Evolutionary conservation across 1,284 basidiomycete species (phyloP), one percentile per base, ranked within the genome.

Genomic region (Mixia osmundae): DNA sequence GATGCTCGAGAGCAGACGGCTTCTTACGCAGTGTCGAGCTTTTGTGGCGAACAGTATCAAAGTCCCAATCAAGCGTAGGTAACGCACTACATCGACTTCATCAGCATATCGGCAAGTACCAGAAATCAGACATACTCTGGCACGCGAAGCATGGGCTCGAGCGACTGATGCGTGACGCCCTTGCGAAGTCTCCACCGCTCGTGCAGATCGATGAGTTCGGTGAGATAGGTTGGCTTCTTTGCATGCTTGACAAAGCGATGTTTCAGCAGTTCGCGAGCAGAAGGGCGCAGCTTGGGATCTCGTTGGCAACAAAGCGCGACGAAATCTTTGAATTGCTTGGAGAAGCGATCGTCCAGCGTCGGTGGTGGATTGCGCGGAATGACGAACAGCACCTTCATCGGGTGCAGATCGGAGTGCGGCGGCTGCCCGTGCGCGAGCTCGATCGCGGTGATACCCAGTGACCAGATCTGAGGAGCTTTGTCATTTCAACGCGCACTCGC

Each of bases 321-420:
- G 54, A 97, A 97, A 37, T 95, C 91, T 50, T 74, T 68, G 62
- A 97, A 97, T 1, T 75, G 66, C 50, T 79, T 80, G 2, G 80
- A 80, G 56, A 89, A 97, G 44, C 74, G 35, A 0, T 38, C 30
- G 44, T 91, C 83, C 33, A 97, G 63, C 25, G 69, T 69, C 4
- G 89, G 91, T 2, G 89, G 91, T 3, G 78, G 71, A 52, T 95
- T 95, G 63, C 95, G 94, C 15, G 89, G 91, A 39, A 97, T 97
- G 40, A 97, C 65, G 64, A 97, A 97, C 23, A 97, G 66, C 43
- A 76, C 80, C 67, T 95, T 95, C 89, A 99, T 97, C 3, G 89
- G 89, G 60, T 99, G 91, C 30, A 95, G 60, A 49, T 94, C 85
- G 2, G 89, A 85, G 52, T 95, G 95, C 3, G 89, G 89, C 15